A percentile compares a stretch with the other conserved stretches of the same genome.
phyloP scores from a whole-genome alignment of 768 basidiomycete genomes.

The Suillus clintonianus region DNA sequence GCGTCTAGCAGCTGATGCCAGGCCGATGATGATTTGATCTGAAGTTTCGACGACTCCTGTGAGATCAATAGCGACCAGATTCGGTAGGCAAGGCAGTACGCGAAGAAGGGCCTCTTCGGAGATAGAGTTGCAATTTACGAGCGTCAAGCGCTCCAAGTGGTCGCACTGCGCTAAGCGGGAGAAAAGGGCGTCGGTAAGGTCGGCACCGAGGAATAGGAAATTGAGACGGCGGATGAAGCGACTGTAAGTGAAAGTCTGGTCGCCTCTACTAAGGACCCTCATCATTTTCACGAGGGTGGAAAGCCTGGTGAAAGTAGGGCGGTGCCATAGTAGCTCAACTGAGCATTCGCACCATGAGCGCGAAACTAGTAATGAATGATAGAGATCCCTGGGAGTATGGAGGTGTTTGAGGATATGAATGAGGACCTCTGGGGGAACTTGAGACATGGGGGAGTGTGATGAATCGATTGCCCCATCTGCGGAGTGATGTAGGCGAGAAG shows the following conservation, averaged over 20 bases:
- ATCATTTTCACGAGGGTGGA: constrained; percentile 79
- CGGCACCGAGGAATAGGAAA: constrained; percentile 68
- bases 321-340: constrained; percentile 93
- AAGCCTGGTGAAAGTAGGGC: constrained; percentile 73
- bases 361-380: constrained; percentile 76
- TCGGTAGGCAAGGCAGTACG: constrained; percentile 70
- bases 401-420: constrained; percentile 90
- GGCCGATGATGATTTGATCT: constrained; percentile 68
- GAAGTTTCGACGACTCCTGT: constrained; percentile 69
- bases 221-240: constrained; percentile 90
- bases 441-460: constrained; percentile 57
- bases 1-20: constrained; percentile 69
- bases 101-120: constrained; percentile 62
- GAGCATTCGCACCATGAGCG: constrained; percentile 95
- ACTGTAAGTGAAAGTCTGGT: constrained; percentile 85
- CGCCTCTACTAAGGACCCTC: constrained; percentile 58
- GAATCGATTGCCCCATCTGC: constrained; percentile 33
- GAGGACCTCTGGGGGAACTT: constrained; percentile 87
- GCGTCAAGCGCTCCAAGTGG: constrained; percentile 85
- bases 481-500: constrained; percentile 29
- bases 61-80: constrained; percentile 85
- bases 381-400: constrained; percentile 71
- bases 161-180: constrained; percentile 70
- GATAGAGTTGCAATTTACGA: constrained; percentile 75
- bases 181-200: constrained; percentile 76